Percentiles rank a stretch among this genome's conserved stretches.
phyloP scores from a whole-genome alignment of 208 protist species.

The Trypanosoma brucei region DNA sequence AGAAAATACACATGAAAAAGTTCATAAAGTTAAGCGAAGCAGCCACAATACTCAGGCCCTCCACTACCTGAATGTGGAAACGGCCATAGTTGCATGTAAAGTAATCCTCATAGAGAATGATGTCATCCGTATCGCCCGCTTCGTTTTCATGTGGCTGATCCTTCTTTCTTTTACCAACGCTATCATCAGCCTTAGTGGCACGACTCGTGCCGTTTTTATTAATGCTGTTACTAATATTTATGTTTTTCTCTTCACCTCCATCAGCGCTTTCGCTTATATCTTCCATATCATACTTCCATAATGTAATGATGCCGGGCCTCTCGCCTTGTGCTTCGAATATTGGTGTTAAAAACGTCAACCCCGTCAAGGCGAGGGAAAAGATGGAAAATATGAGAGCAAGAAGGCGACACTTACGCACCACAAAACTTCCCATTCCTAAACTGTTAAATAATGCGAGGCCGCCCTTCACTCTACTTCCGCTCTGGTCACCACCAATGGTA shows the following conservation, averaged over 20 bases:
- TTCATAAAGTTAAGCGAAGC: constrained; percentile 33
- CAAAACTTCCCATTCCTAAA: neutral
- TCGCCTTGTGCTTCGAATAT: constrained; percentile 3
- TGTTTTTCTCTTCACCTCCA: too few species aligned
- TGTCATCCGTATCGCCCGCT: neutral
- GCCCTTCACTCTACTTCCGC: too few species aligned
- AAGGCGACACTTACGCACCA: neutral
- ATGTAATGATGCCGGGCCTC: neutral
- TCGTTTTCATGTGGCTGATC: neutral
- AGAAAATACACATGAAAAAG: constrained; percentile 35
- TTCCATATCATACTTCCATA: neutral
- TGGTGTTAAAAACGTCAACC: neutral
- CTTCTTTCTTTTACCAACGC: too few species aligned
- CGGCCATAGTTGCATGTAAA: constrained; percentile 43
- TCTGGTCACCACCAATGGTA: too few species aligned
- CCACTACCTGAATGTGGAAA: constrained; percentile 42
- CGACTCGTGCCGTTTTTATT: too few species aligned
- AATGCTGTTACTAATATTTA: too few species aligned
- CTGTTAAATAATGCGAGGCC: neutral
- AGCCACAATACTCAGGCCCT: constrained; percentile 39
- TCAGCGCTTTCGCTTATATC: neutral
- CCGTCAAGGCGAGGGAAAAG: neutral
- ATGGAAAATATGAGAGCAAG: neutral
- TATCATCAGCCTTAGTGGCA: too few species aligned
- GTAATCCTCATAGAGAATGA: constrained; percentile 19